Conservation (phyloP, 73 alveolate species). For the Effrenium voratum region DNA sequence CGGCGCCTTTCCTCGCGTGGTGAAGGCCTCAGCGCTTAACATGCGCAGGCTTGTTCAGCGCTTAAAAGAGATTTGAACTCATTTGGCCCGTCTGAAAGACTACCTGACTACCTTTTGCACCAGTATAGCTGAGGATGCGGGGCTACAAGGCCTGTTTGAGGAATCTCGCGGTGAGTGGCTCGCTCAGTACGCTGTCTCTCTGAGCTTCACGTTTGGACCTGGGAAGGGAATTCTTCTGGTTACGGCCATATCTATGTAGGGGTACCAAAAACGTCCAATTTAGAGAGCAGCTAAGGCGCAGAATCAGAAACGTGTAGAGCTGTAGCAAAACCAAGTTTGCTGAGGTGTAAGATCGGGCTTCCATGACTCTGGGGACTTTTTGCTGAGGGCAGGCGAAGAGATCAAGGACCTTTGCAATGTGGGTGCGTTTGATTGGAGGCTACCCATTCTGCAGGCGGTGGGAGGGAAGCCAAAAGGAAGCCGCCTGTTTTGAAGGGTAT, state of each 20-base stretch:
- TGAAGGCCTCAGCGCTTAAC: not conserved
- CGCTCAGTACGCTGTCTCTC: too few species aligned
- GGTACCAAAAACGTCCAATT: too few species aligned
- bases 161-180: slow-evolving; percentile 43
- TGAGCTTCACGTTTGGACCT: too few species aligned
- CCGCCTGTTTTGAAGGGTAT: too few species aligned
- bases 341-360: slow-evolving; percentile 63
- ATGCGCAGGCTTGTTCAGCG: not conserved
- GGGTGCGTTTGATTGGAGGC: too few species aligned
- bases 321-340: too few species aligned
- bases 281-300: too few species aligned
- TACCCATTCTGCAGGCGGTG: too few species aligned
- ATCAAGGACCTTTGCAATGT: slow-evolving; percentile 58
- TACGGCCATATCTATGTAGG: too few species aligned
- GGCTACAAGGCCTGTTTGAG: slow-evolving; percentile 55
- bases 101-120: not conserved
- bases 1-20: slow-evolving; percentile 86
- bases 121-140: slow-evolving; percentile 13
- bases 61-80: not conserved
- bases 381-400: slow-evolving; percentile 77
- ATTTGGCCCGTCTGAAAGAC: not conserved
- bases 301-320: too few species aligned
- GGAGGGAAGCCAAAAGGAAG: too few species aligned
- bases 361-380: slow-evolving; percentile 74
- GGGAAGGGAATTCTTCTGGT: too few species aligned